These are phyloP conservation scores for Silene latifolia DNA, from an alignment of 148 eudicot species.

Conservation along the genomic window DNA sequence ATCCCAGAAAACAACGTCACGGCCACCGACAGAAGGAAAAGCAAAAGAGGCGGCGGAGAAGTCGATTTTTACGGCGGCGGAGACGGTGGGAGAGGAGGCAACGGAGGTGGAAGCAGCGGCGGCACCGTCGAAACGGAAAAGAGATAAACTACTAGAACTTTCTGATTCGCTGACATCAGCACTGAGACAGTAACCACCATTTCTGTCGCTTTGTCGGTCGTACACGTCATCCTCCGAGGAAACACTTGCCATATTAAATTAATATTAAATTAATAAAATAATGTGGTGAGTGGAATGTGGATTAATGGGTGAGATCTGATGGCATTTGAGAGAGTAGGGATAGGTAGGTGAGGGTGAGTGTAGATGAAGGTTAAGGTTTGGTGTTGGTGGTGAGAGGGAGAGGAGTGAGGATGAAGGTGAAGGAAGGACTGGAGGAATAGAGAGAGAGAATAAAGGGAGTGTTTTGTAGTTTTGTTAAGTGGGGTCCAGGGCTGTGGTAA, in stretches of 20 bases:
- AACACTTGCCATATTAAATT: constrained; percentile 31
- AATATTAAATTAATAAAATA: background rate
- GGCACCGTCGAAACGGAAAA: constrained; percentile 31
- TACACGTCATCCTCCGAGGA: constrained; percentile 54
- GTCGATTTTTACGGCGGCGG: constrained; percentile 16
- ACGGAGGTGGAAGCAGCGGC: constrained; percentile 45
- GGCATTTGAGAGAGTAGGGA: background rate
- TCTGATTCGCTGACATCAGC: constrained; percentile 83
- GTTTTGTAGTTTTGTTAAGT: background rate
- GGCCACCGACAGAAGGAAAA: constrained; percentile 42
- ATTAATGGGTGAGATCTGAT: background rate
- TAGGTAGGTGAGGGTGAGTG: background rate
- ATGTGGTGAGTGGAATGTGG: background rate
- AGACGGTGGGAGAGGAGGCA: background rate
- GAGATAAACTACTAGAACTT: constrained; percentile 42
- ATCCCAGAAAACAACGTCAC: constrained; percentile 62
- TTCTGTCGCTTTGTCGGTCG: constrained; percentile 31
- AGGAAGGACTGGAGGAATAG: background rate
- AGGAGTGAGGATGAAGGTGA: background rate
- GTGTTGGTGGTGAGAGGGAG: too few relatives aligned
- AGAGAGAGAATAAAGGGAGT: background rate
- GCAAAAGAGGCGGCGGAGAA: constrained; percentile 39
- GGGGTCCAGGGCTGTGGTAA: background rate
- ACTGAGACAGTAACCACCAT: constrained; percentile 50
- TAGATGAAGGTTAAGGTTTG: background rate